These are phyloP conservation scores for Scalesia atractyloides DNA, from an alignment of 129 eudicot species.

Conservation along the genomic window DNA sequence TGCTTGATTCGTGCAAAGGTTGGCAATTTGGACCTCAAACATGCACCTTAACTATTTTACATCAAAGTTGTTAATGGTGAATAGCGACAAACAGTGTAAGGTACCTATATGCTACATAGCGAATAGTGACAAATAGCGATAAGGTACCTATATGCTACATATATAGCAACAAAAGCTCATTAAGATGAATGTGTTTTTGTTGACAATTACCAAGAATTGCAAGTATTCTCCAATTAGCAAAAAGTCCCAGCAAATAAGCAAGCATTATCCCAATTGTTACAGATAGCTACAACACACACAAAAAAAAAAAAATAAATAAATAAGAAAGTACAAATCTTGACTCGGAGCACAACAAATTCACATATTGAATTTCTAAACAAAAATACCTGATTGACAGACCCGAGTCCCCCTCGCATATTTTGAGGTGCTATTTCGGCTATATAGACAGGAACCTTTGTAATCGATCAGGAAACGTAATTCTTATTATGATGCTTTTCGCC, in stretches of 20 bases:
- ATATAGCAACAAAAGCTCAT: constrained; percentile 1
- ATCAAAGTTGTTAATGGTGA: too few relatives aligned
- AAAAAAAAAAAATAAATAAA: background rate
- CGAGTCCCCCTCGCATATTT: constrained; percentile 84
- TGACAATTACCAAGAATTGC: constrained; percentile 73
- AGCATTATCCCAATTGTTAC: constrained; percentile 93
- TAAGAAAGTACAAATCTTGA: constrained; percentile 9
- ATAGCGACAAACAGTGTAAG: too few relatives aligned
- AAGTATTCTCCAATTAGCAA: constrained; percentile 81
- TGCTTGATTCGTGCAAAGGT: background rate
- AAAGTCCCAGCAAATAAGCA: constrained; percentile 83
- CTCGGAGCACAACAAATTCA: constrained; percentile 13
- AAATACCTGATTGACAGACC: constrained; percentile 90
- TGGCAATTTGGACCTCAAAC: background rate
- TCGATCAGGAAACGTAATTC: background rate
- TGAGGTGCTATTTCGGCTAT: constrained; percentile 98
- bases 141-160: too few relatives aligned
- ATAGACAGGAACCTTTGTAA: constrained; percentile 88
- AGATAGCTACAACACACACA: constrained; percentile 56
- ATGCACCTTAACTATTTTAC: background rate
- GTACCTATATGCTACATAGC: too few relatives aligned
- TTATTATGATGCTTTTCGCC: constrained; percentile 15
- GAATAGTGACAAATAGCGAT: too few relatives aligned
- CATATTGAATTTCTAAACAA: background rate
- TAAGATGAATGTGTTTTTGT: background rate